Percentiles rank a stretch among this genome's conserved stretches.
Evolutionary conservation across 768 basidiomycete species (phyloP).

Genomic region (Calocera cornea): DNA sequence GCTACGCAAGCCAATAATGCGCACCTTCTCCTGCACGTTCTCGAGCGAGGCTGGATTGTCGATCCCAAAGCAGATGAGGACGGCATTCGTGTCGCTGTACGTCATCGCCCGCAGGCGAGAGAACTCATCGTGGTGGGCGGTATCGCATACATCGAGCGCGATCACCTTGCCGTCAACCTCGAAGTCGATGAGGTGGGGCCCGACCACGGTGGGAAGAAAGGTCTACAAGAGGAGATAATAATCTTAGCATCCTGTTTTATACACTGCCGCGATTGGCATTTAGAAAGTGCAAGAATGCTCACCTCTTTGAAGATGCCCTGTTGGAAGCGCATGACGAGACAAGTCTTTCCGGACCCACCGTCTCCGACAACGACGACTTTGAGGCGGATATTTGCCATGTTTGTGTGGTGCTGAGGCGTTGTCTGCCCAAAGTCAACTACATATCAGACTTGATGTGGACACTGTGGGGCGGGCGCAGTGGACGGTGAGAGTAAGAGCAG

Average conservation of each 20-base stretch:
- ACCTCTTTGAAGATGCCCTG: conserved; percentile 96
- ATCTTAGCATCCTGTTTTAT: too few species aligned
- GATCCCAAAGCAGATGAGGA: conserved; percentile 96
- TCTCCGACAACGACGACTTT: conserved; percentile 99
- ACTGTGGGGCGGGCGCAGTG: neutral
- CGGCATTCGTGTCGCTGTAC: conserved; percentile 99
- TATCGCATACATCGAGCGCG: conserved; percentile 99
- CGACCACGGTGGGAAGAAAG: conserved; percentile 97
- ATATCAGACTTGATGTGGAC: neutral
- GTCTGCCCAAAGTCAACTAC: too few species aligned
- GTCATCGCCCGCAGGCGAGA: conserved; percentile 94
- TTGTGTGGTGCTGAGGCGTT: too few species aligned
- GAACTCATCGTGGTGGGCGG: conserved; percentile 97
- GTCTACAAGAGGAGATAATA: conserved; percentile 60
- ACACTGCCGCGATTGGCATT: neutral
- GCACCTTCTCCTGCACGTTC: conserved; percentile 99
- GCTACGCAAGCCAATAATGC: conserved; percentile 19
- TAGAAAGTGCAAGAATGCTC: conserved; percentile 7
- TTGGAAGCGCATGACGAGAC: conserved; percentile 89
- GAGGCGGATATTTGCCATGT: conserved; percentile 93
- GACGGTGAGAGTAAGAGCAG: too few species aligned
- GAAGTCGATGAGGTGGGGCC: conserved; percentile 98
- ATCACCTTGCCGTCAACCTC: conserved; percentile 98
- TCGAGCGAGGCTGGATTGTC: conserved; percentile 97
- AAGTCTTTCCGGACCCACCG: conserved; percentile 95